A percentile compares a stretch with the other conserved stretches of the same genome.
Evolutionary conservation across 768 basidiomycete species (phyloP).

Genomic region (Cystofilobasidium capitatum): DNA sequence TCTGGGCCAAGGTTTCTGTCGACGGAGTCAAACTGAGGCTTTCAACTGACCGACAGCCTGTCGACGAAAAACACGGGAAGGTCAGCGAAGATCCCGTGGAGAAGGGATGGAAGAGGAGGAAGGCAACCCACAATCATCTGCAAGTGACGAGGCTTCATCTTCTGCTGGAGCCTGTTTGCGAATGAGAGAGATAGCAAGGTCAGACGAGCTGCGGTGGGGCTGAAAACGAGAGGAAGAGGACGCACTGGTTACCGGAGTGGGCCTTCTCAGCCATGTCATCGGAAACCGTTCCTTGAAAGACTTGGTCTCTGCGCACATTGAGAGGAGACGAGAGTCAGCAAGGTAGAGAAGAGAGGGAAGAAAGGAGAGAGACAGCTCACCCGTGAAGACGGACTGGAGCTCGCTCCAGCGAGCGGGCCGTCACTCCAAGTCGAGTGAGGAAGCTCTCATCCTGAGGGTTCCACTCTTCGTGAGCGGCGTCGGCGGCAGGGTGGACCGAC

Average conservation of each 20-base stretch:
- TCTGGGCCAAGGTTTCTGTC: too few relatives aligned
- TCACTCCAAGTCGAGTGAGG: conserved; percentile 21
- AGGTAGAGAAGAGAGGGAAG: background rate
- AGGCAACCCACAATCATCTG: background rate
- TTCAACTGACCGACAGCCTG: conserved; percentile 2
- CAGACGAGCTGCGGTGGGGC: background rate
- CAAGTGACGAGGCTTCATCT: conserved; percentile 23
- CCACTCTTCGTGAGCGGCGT: background rate
- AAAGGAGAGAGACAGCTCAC: conserved; percentile 1
- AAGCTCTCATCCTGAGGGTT: conserved; percentile 11
- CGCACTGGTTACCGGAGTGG: background rate
- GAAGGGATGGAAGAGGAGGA: background rate
- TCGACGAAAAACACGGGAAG: background rate
- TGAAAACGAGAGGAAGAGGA: background rate
- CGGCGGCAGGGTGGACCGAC: background rate
- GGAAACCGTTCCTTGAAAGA: background rate
- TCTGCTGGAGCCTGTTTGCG: conserved; percentile 12
- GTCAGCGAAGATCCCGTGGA: background rate
- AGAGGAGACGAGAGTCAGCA: background rate
- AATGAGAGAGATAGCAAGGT: background rate
- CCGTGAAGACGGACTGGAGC: conserved; percentile 11
- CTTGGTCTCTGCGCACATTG: background rate
- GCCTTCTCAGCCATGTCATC: background rate
- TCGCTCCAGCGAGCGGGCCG: conserved; percentile 7
- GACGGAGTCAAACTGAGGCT: background rate